Percentiles rank a stretch among this genome's conserved stretches.
These are phyloP conservation scores for Naegleria fowleri DNA, from an alignment of 208 protist species.

Conservation along the genomic window DNA sequence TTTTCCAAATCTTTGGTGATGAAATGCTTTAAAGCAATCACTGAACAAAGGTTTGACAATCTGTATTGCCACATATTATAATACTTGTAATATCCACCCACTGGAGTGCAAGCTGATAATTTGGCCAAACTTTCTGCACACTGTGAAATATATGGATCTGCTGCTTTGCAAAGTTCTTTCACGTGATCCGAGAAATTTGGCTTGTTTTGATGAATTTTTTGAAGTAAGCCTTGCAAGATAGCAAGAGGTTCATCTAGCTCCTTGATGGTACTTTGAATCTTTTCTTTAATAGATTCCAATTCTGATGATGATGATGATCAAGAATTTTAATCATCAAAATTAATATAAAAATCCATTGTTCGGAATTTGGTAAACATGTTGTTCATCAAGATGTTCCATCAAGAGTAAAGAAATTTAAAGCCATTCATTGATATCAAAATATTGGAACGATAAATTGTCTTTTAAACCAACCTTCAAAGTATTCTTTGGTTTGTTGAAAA, in stretches of 20 bases:
- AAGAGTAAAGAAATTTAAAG: too few relatives aligned
- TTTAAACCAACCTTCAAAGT: not conserved
- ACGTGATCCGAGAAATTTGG: not conserved
- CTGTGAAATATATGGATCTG: not conserved
- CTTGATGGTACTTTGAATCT: not conserved
- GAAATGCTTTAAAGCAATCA: not conserved
- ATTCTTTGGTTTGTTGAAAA: not conserved
- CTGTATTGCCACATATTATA: conserved; percentile 18
- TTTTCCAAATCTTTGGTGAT: not conserved
- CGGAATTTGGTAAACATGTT: too few relatives aligned
- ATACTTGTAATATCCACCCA: not conserved
- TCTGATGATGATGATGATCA: too few relatives aligned
- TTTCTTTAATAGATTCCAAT: not conserved
- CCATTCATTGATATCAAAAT: too few relatives aligned
- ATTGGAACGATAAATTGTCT: too few relatives aligned
- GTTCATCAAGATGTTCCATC: too few relatives aligned
- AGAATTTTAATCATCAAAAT: too few relatives aligned
- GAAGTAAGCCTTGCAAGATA: not conserved
- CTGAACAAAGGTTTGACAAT: not conserved
- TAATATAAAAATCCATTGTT: too few relatives aligned
- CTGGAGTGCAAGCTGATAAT: not conserved
- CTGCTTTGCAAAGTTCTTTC: not conserved
- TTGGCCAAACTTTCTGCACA: not conserved
- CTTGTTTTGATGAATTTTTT: conserved; percentile 8
- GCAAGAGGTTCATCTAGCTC: not conserved